Evolutionary conservation across 345 rosid genomes (phyloP).

Genomic region (Aurinia saxatilis): DNA sequence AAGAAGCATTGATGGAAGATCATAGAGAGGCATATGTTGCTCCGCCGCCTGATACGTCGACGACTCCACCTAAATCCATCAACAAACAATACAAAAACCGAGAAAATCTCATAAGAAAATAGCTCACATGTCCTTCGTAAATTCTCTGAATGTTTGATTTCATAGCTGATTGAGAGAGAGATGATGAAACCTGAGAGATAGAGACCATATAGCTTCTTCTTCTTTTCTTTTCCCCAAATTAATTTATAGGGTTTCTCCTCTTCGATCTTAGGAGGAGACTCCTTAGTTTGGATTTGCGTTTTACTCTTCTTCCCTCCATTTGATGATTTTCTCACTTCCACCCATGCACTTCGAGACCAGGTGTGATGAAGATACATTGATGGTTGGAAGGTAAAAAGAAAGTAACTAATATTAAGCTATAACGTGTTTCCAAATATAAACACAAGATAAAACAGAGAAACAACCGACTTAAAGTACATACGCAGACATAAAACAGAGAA

Average conservation of each 20-base stretch:
- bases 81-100: neutral
- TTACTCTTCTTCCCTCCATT: no score
- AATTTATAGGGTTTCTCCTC: no score
- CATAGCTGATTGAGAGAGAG: no score
- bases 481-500: no score
- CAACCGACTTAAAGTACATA: neutral
- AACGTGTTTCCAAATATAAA: slow-evolving; percentile 16
- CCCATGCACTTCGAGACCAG: slow-evolving; percentile 99
- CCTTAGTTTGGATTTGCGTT: no score
- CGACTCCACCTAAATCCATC: slow-evolving; percentile 60
- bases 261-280: no score
- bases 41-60: slow-evolving; percentile 71
- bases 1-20: slow-evolving; percentile 59
- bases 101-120: neutral
- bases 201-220: no score
- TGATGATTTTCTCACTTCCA: slow-evolving; percentile 96
- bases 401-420: slow-evolving; percentile 16
- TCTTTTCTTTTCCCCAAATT: no score
- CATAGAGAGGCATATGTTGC: slow-evolving; percentile 66
- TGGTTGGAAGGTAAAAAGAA: slow-evolving; percentile 20
- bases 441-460: slow-evolving; percentile 3
- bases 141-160: no score
- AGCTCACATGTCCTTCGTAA: no score
- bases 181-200: no score
- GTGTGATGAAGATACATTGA: slow-evolving; percentile 87